Evolutionary conservation across 495 filamentous ascomycete species (phyloP).

Genomic region (Rusavskia elegans): DNA sequence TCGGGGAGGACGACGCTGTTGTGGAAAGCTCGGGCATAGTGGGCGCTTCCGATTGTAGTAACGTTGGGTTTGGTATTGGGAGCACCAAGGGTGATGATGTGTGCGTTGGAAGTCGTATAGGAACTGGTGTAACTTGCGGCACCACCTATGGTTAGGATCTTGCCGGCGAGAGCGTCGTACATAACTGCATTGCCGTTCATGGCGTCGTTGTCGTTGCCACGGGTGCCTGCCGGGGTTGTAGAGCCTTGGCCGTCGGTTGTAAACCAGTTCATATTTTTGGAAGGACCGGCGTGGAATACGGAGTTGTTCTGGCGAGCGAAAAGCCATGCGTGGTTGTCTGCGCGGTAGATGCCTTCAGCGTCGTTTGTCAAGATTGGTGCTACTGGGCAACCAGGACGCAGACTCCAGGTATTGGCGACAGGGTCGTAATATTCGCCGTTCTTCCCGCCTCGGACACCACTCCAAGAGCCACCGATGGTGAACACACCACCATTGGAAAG

Average conservation of each 20-base stretch:
- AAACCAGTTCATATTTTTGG: slow-evolving; percentile 41
- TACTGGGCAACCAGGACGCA: slow-evolving; percentile 22
- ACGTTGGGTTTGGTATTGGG: slow-evolving; percentile 15
- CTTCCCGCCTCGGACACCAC: slow-evolving; percentile 31
- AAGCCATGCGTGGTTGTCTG: slow-evolving; percentile 43
- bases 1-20: slow-evolving; percentile 32
- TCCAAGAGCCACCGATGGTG: slow-evolving; percentile 43
- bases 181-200: slow-evolving; percentile 38
- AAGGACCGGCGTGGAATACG: slow-evolving; percentile 43
- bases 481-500: slow-evolving; percentile 38
- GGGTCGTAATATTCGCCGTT: slow-evolving; percentile 38
- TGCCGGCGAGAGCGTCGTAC: slow-evolving; percentile 35
- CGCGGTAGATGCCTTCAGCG: slow-evolving; percentile 21
- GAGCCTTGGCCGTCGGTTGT: slow-evolving; percentile 19
- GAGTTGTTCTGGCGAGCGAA: slow-evolving; percentile 37
- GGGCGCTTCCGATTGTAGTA: slow-evolving; percentile 19
- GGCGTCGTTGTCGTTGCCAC: slow-evolving; percentile 28
- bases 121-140: slow-evolving; percentile 22
- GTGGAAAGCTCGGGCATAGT: slow-evolving; percentile 24
- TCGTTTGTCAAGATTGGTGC: slow-evolving; percentile 36
- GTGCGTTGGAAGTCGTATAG: slow-evolving; percentile 19
- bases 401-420: slow-evolving; percentile 20
- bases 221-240: slow-evolving; percentile 19
- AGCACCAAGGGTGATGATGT: slow-evolving; percentile 25
- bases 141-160: slow-evolving; percentile 33